Conservation (phyloP, 2,329 filamentous ascomycete genomes). For the Clonostachys rhizophaga region DNA sequence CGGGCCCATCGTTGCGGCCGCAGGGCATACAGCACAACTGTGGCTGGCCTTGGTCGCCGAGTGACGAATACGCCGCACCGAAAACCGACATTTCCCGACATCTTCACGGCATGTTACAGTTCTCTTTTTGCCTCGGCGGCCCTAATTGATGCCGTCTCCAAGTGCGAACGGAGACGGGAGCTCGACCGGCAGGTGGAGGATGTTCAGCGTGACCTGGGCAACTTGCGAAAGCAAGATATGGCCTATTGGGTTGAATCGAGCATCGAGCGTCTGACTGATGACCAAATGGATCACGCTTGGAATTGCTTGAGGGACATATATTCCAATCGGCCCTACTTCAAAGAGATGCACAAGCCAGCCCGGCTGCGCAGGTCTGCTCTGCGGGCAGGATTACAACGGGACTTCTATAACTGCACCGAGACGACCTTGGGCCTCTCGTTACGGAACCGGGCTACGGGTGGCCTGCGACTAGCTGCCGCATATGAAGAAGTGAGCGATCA, state of each 20-base stretch:
- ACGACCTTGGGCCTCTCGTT: slow-evolving; percentile 10
- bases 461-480: too few relatives aligned
- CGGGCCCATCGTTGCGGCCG: slow-evolving; percentile 61
- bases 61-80: slow-evolving; percentile 44
- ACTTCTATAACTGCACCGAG: slow-evolving; percentile 19
- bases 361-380: slow-evolving; percentile 16
- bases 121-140: slow-evolving; percentile 62
- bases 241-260: slow-evolving; percentile 19
- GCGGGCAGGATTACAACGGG: slow-evolving; percentile 14
- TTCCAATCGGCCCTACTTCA: slow-evolving; percentile 24
- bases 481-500: too few relatives aligned
- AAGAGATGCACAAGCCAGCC: slow-evolving; percentile 23
- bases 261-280: slow-evolving; percentile 7
- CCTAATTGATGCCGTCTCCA: slow-evolving; percentile 54
- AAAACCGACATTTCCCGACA: slow-evolving; percentile 43
- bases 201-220: slow-evolving; percentile 40
- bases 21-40: slow-evolving; percentile 50
- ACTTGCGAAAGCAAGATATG: slow-evolving; percentile 9
- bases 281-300: slow-evolving; percentile 25
- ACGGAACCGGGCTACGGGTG: slow-evolving; percentile 8
- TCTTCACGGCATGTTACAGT: slow-evolving; percentile 65
- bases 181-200: slow-evolving; percentile 58
- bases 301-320: slow-evolving; percentile 19
- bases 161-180: slow-evolving; percentile 51
- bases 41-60: slow-evolving; percentile 42